Evolutionary conservation across 192 early-diverging fungal species (phyloP), one percentile per base, ranked within the genome.

Genomic region (Cladochytrium replicatum): DNA sequence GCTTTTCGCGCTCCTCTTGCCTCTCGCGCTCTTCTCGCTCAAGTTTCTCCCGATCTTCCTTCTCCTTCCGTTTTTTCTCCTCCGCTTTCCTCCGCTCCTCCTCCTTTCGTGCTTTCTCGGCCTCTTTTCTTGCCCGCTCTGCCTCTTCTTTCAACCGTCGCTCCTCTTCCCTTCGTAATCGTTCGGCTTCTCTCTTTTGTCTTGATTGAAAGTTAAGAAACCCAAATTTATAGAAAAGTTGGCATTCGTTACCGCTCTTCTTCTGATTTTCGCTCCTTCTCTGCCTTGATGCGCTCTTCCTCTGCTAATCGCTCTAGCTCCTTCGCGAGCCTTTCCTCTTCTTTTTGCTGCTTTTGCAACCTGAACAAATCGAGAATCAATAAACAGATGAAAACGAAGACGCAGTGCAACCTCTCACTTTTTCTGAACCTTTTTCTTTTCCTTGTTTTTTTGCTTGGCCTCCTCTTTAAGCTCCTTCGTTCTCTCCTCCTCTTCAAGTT

Each of bases 401-500:
- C 2, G 4, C 7, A 2, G 9, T 13, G 2, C 2, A 23, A 34
- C 39, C 26, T 32, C 52, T 52, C 66, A 84, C 85, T 84, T 66
- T 34, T 85, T 86, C 54, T 66, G 48, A 13, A 42, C 57, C 29
- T 63, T 59, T 51, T 75, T 75, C 61, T 73, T 73, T 59, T 75
- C 69, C 52, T 72, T 71, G 29, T 48, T 55, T 53, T 60, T 69
- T 31, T 64, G 66, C 32, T 56, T 55, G 9, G 51, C 55, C 46
- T 59, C 32, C 43, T 75, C 73, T 15, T 65, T 55, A 17, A 59
- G n/a, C 19, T 49, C 60, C 45, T 63, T 46, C 32, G 50, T 50
- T 46, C 49, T 29, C 54, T 91, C 79, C 61, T 93, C 91, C 40
- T 84, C 88, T 48, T 91, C 89, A 6, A 92, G 61, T 57, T 97